Conservation (phyloP, 208 protist species). For the Paratrypanosoma confusum region DNA sequence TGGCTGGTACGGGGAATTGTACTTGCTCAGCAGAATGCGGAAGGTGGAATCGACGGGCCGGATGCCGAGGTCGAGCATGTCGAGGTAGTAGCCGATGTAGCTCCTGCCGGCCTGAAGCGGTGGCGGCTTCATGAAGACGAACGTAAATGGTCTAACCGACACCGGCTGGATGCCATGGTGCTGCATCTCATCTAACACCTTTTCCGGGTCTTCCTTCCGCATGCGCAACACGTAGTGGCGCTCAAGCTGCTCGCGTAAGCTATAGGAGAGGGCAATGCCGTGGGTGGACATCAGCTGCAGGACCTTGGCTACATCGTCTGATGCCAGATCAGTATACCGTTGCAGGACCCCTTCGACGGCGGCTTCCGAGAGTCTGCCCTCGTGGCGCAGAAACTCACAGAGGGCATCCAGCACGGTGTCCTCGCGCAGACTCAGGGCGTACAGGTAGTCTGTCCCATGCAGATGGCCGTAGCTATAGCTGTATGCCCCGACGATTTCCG, state of each 20-base stretch:
- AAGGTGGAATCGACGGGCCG: constrained; percentile 56
- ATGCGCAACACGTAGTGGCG: constrained; percentile 57
- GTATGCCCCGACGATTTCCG: constrained; percentile 53
- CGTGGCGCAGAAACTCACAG: constrained; percentile 14
- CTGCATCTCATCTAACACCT: constrained; percentile 45
- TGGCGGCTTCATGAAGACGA: constrained; percentile 64
- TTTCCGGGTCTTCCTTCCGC: constrained; percentile 48
- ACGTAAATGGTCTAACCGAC: constrained; percentile 64
- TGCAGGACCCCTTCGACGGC: constrained; percentile 46
- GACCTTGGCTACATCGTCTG: constrained; percentile 23
- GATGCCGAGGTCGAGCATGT: constrained; percentile 84
- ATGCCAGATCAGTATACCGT: constrained; percentile 26
- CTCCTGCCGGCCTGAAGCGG: constrained; percentile 16
- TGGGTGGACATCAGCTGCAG: constrained; percentile 31
- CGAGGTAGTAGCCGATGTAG: constrained; percentile 73
- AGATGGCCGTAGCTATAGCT: constrained; percentile 52
- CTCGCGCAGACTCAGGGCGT: constrained; percentile 23
- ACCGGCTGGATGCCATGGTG: constrained; percentile 52
- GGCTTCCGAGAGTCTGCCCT: constrained; percentile 24
- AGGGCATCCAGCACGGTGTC: constrained; percentile 26
- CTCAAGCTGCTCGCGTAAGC: constrained; percentile 41
- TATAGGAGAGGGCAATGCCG: constrained; percentile 25
- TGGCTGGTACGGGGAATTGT: no score
- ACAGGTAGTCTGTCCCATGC: constrained; percentile 47
- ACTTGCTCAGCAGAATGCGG: constrained; percentile 76